Conservation (phyloP, 768 basidiomycete species). For the Pluteus cervinus region DNA sequence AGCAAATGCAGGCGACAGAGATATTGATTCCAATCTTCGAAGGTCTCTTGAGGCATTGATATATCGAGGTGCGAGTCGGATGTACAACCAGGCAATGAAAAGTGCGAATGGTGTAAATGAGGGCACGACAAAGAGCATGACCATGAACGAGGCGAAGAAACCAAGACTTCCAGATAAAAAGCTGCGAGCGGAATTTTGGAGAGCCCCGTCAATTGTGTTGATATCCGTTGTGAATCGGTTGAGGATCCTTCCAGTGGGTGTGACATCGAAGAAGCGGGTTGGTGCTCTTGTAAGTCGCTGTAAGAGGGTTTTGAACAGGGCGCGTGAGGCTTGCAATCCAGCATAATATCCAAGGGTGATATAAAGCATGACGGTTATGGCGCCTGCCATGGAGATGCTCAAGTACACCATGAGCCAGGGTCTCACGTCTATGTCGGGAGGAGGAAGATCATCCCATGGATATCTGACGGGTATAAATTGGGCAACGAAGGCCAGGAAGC, state of each 20-base stretch:
- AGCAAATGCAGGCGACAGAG: slow-evolving; percentile 66
- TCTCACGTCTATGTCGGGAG: slow-evolving; percentile 51
- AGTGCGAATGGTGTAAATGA: slow-evolving; percentile 60
- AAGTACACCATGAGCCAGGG: slow-evolving; percentile 67
- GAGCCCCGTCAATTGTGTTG: slow-evolving; percentile 61
- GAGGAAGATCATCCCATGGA: slow-evolving; percentile 47
- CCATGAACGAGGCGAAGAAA: slow-evolving; percentile 57
- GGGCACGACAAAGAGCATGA: slow-evolving; percentile 60
- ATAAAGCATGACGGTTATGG: slow-evolving; percentile 44
- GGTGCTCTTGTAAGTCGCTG: slow-evolving; percentile 55
- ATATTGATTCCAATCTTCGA: slow-evolving; percentile 58
- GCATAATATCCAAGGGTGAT: slow-evolving; percentile 64
- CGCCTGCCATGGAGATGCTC: slow-evolving; percentile 54
- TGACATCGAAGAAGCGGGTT: slow-evolving; percentile 65
- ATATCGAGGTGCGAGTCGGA: slow-evolving; percentile 55
- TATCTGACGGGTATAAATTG: slow-evolving; percentile 16
- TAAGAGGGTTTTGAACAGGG: slow-evolving; percentile 51
- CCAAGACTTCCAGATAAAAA: slow-evolving; percentile 54
- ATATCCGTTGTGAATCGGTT: slow-evolving; percentile 80
- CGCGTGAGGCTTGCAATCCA: slow-evolving; percentile 59
- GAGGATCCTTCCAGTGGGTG: slow-evolving; percentile 71
- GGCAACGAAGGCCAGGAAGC: slow-evolving; percentile 13
- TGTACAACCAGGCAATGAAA: slow-evolving; percentile 64
- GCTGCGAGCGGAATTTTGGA: slow-evolving; percentile 48
- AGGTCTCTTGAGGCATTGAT: slow-evolving; percentile 62